Evolutionary conservation across 495 filamentous ascomycete species (phyloP), one percentile per base, ranked within the genome.

Genomic region (Rostrohypoxylon terebratum): DNA sequence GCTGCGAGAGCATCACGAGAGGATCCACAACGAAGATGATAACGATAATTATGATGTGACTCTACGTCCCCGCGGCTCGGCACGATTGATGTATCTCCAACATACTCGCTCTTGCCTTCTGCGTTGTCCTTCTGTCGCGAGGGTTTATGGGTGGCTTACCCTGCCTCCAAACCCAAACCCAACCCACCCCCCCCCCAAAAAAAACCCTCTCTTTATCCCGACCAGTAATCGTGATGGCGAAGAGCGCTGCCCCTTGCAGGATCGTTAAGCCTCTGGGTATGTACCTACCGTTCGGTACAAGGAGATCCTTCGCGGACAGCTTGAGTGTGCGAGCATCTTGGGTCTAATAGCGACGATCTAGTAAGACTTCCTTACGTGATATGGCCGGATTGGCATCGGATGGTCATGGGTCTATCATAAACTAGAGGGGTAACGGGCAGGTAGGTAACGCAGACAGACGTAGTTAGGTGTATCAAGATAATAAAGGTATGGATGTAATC

Each of bases 181-280:
- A n/a, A n/a, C n/a, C n/a, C n/a, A n/a, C n/a, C n/a, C n/a, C n/a
- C n/a, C n/a, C n/a, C n/a, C n/a, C n/a, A n/a, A n/a, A n/a, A n/a
- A n/a, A n/a, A n/a, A n/a, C 47, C 28, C 55, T 21, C 59, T 25
- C 53, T 7, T 59, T 21, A 34, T n/a, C 63, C 48, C 63, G 51
- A 59, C 59, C 38, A 72, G 42, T 36, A 51, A 31, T 44, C 59
- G 58, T 63, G 67, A 48, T 23, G 33, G 50, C 33, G 25, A 59
- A 59, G 53, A 72, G 59, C 71, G 54, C 50, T 66, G 66, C 71
- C 71, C 66, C 65, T 73, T 48, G 68, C 57, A 73, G 71, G 71
- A 73, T 73, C 71, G 36, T 65, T 65, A 57, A 63, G 71, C 66
- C 48, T 66, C 70, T 36, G 42, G 64, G 34, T 68, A 28, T 53